Evolutionary conservation across 164 flowering plant species (phyloP).

Genomic region (Vitis vinifera): DNA sequence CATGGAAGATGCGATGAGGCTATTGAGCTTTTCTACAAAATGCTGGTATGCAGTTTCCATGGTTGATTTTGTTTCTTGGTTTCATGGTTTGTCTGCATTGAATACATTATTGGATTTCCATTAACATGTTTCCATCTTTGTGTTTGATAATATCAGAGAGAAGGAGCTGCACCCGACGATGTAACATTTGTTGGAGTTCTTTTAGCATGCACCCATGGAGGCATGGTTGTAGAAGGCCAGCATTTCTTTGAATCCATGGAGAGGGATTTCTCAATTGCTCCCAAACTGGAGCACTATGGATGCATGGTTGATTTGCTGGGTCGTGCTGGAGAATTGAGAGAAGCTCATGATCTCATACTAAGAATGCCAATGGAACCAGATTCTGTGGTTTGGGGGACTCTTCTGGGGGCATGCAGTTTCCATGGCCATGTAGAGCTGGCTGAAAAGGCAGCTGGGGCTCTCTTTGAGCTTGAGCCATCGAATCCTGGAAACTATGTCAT

Average conservation of each 20-base stretch:
- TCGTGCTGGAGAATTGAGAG: conserved; percentile 60
- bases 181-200: conserved; percentile 81
- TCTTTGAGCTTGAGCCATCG: conserved; percentile 77
- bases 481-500: conserved; percentile 86
- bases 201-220: conserved; percentile 82
- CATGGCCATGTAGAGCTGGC: conserved; percentile 63
- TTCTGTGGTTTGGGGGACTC: conserved; percentile 78
- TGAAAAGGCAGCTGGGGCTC: conserved; percentile 62
- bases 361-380: conserved; percentile 86
- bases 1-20: conserved; percentile 70
- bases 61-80: neutral
- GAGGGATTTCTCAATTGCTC: conserved; percentile 33
- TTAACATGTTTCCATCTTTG: neutral
- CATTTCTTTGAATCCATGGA: conserved; percentile 58
- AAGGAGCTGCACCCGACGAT: conserved; percentile 62
- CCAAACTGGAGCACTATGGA: conserved; percentile 81
- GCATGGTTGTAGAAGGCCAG: conserved; percentile 51
- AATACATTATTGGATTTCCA: neutral
- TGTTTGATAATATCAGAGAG: conserved; percentile 25
- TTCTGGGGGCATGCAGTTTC: conserved; percentile 83
- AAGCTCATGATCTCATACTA: conserved; percentile 61
- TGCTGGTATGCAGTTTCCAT: conserved; percentile 48
- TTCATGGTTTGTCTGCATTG: neutral
- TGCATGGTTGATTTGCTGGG: conserved; percentile 90
- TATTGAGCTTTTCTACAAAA: conserved; percentile 52